Percentiles rank a stretch among this genome's conserved stretches.
phyloP scores from a whole-genome alignment of 2,329 filamentous ascomycete species.

The Fusarium anthophilum region DNA sequence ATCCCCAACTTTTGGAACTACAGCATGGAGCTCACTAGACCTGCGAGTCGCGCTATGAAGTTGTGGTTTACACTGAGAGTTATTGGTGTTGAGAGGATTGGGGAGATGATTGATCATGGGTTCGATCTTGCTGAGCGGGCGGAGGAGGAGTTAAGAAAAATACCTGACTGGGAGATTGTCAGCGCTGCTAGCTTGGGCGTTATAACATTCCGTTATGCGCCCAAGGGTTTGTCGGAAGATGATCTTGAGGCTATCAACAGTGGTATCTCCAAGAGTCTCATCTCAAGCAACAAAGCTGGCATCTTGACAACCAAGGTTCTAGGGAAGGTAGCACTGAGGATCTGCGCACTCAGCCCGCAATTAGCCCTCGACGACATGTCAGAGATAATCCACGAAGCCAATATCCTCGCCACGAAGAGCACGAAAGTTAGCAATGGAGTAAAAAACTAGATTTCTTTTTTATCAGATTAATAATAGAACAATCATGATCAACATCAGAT shows the following conservation, averaged over 20 bases:
- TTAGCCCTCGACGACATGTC: slow-evolving; percentile 11
- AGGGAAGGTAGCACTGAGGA: neutral
- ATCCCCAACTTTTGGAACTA: slow-evolving; percentile 43
- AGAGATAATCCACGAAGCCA: neutral
- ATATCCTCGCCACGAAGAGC: neutral
- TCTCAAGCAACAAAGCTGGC: slow-evolving; percentile 8
- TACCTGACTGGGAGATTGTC: slow-evolving; percentile 36
- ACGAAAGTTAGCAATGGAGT: neutral
- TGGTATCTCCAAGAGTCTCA: slow-evolving; percentile 1
- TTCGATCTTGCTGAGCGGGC: slow-evolving; percentile 36
- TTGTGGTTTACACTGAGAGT: slow-evolving; percentile 40
- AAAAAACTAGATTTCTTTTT: neutral
- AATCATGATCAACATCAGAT: neutral
- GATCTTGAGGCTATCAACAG: neutral
- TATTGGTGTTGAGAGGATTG: slow-evolving; percentile 33
- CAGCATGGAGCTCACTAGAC: slow-evolving; percentile 38
- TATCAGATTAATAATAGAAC: slow-evolving; percentile 2
- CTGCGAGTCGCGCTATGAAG: slow-evolving; percentile 38
- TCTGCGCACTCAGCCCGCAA: slow-evolving; percentile 7
- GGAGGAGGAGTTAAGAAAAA: slow-evolving; percentile 18
- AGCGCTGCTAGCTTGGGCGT: slow-evolving; percentile 36
- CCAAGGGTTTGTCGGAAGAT: neutral
- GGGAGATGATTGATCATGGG: slow-evolving; percentile 39
- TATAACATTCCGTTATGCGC: slow-evolving; percentile 35
- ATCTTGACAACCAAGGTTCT: neutral